A percentile compares a stretch with the other conserved stretches of the same genome.
Conservation (phyloP, 2,329 filamentous ascomycete species). For the Ophiocordyceps camponoti-floridani region DNA sequence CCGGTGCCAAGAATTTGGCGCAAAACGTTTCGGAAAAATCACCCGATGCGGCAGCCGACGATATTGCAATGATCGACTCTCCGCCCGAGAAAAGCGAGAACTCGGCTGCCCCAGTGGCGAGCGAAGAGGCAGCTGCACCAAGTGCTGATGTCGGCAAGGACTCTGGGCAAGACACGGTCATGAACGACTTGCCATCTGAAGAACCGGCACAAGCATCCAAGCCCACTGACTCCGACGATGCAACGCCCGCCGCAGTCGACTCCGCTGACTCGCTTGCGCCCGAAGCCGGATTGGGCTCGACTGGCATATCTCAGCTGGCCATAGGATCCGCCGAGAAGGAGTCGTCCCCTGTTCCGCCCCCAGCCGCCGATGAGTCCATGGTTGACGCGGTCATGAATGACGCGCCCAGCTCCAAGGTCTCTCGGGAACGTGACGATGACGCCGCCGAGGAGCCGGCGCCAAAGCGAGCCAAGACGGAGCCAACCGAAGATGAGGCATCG, state of each 20-base stretch:
- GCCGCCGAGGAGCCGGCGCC: slow-evolving; percentile 44
- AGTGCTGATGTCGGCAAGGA: not conserved
- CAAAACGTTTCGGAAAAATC: slow-evolving; percentile 1
- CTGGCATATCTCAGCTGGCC: slow-evolving; percentile 19
- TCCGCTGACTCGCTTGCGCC: slow-evolving; percentile 7
- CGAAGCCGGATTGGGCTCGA: slow-evolving; percentile 17
- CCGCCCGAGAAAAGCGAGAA: slow-evolving; percentile 1
- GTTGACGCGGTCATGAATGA: slow-evolving; percentile 35
- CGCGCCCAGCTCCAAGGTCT: slow-evolving; percentile 39
- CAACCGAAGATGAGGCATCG: slow-evolving; percentile 20
- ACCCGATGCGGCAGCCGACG: not conserved
- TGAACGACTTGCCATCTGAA: slow-evolving; percentile 8
- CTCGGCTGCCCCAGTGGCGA: not conserved
- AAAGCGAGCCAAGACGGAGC: slow-evolving; percentile 65
- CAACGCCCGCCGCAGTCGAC: slow-evolving; percentile 3
- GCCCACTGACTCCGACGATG: slow-evolving; percentile 3
- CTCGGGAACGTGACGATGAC: slow-evolving; percentile 66
- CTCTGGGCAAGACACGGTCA: slow-evolving; percentile 8
- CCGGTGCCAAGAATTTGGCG: not conserved
- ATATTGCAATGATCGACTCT: not conserved
- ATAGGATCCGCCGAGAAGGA: slow-evolving; percentile 16
- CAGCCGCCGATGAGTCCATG: slow-evolving; percentile 3
- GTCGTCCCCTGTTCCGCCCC: slow-evolving; percentile 9
- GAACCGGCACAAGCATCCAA: slow-evolving; percentile 6
- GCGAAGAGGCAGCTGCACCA: not conserved